phyloP scores from a whole-genome alignment of 2,329 filamentous ascomycete genomes.

The Penicillium janthinellum region DNA sequence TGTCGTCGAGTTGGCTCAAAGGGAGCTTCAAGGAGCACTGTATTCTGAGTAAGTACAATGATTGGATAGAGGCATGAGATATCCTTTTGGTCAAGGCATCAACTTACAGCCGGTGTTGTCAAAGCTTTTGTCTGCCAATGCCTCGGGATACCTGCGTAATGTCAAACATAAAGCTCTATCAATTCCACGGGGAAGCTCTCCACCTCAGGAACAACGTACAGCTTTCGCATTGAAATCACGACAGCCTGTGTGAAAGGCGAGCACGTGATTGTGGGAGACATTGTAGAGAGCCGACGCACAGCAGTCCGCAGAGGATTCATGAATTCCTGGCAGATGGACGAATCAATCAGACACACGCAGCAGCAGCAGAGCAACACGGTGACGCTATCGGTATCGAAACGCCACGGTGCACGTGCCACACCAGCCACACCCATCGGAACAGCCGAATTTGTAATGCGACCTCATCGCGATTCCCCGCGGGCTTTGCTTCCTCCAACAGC shows the following conservation, averaged over 20 bases:
- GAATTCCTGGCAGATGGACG: slow-evolving; percentile 4
- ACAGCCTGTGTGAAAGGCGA: slow-evolving; percentile 69
- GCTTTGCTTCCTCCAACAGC: neutral
- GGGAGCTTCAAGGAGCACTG: slow-evolving; percentile 70
- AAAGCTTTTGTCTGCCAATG: slow-evolving; percentile 84
- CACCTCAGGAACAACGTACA: slow-evolving; percentile 59
- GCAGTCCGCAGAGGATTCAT: slow-evolving; percentile 29
- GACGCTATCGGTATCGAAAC: slow-evolving; percentile 9
- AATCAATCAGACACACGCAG: slow-evolving; percentile 5
- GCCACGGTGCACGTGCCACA: slow-evolving; percentile 25
- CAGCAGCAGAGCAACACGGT: neutral
- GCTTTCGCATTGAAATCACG: slow-evolving; percentile 73
- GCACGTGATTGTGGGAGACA: slow-evolving; percentile 39
- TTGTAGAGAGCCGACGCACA: slow-evolving; percentile 33
- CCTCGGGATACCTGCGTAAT: slow-evolving; percentile 74
- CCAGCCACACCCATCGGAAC: slow-evolving; percentile 24
- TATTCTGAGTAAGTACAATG: slow-evolving; percentile 7
- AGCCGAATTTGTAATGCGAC: slow-evolving; percentile 27
- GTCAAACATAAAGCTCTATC: slow-evolving; percentile 13
- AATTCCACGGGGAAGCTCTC: slow-evolving; percentile 9
- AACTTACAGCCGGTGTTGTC: slow-evolving; percentile 83
- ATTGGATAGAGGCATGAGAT: neutral
- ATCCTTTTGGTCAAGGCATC: fast-evolving
- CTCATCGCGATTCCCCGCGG: neutral
- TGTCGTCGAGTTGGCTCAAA: slow-evolving; percentile 59